Base-by-base conservation (phyloP, 257 asterid genomes). In the Fraxinus excelsior region DNA sequence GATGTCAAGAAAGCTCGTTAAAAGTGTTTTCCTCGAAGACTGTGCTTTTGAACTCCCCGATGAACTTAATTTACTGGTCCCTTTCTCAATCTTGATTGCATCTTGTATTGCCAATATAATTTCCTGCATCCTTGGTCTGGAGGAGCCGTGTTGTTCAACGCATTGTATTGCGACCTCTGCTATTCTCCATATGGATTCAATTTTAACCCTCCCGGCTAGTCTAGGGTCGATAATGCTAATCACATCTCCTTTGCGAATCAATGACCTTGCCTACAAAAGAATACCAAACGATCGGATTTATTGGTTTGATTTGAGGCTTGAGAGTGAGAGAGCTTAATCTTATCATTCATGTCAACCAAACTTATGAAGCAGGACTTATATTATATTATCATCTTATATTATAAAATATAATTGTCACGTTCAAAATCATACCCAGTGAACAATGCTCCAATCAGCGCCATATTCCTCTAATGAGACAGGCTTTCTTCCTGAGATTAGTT, bases 61-160 rank as follows among this genome's bases (percentile, higher is more conserved):
- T 18, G 97, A 84, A 77, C 86, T 86, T 38, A 84, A 25, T 71
- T 90, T 86, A 73, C 91, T 92, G 4, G 88, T 90, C 49, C 98
- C 99, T 80, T 81, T 91, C 87, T 90, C 97, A 5, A 96, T 96
- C 85, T 93, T 96, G 77, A 78, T 79, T 5, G 98, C 94, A 10
- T 93, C 99, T 80, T 93, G 97, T 87, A 91, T 86, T 14, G 98
- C 96, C 83, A 88, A 7, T 80, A 93, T 81, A 46, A 93, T 88
- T 70, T 93, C 98, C 76, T 96, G 98, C 99, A 96, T 96, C 44
- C 95, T 91, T 66, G 99, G 98, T 85, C 99, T 85, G 5, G 94
- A 82, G 37, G 71, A 77, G 72, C 97, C 73, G 82, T 93, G 97
- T 74, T 91, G 95, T 62, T 91, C 97, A 4, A 96, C 97, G 29